Evolutionary conservation across 148 eudicot species (phyloP).

Genomic region (Agrostemma githago): DNA sequence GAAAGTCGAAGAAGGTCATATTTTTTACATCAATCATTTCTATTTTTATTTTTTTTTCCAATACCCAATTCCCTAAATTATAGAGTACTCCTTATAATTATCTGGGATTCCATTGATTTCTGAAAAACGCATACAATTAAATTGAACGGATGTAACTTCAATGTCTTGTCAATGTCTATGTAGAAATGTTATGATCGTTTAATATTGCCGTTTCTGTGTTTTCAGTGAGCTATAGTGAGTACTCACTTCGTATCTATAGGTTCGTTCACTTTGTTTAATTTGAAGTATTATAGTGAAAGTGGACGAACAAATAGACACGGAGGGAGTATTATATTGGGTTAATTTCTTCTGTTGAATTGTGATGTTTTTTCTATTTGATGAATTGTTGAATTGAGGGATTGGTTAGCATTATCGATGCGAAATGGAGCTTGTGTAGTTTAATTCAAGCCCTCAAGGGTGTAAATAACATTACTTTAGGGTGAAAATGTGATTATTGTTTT

Average conservation of each 20-base stretch:
- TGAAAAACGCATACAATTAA: background rate
- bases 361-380: background rate
- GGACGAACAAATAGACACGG: too few species aligned
- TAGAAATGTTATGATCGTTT: too few species aligned
- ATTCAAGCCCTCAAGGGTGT: too few species aligned
- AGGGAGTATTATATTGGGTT: background rate
- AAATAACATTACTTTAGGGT: background rate
- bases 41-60: background rate
- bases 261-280: too few species aligned
- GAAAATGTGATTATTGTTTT: background rate
- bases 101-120: background rate
- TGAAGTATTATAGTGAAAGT: too few species aligned
- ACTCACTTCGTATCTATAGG: too few species aligned
- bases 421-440: background rate
- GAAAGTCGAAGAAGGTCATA: constrained; percentile 90
- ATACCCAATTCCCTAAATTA: background rate
- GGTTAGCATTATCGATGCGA: background rate
- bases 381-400: background rate
- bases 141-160: too few species aligned
- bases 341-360: background rate
- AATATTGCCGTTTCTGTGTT: too few species aligned
- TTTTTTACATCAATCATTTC: background rate
- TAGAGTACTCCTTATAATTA: background rate
- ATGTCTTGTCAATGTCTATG: too few species aligned
- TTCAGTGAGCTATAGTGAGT: background rate